Base-by-base conservation (phyloP, 75 land plant species). In the Sequoiadendron giganteum region DNA sequence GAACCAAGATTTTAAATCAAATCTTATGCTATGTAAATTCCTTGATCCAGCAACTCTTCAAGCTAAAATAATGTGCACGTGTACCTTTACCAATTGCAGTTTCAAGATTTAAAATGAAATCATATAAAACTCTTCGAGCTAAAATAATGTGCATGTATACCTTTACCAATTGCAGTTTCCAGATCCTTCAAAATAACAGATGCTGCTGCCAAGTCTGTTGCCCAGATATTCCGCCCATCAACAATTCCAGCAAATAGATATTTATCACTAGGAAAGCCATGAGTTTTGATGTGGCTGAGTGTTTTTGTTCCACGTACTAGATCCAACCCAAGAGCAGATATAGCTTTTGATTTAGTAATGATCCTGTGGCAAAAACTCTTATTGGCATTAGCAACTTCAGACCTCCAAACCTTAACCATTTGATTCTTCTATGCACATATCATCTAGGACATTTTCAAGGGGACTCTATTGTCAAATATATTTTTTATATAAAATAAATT, bases 141-240 rank as follows among this genome's bases (percentile, higher is more conserved):
- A 81, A 81, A 8, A 81, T 28, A 61, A 18, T 61, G 56, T 13
- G 85, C 55, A 43, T 55, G 43, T 73, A 2, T 84, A 89, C 92
- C 92, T 75, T 91, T 85, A 28, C 92, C 92, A 36, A 91, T 72
- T 9, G 11, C 58, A 21, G 72, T 47, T 39, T 48, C 54, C 52
- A 91, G 76, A 32, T 89, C 89, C 43, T 87, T 81, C 82, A 91
- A 84, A 32, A 85, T n/a, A 10, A 83, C 32, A 43, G 87, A 55
- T 21, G 92, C 89, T 19, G 88, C 88, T 34, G 86, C 91, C 83
- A 91, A 65, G 65, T 91, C 92, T 85, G 89, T 91, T 25, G 92
- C 92, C 92, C 92, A 91, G 87, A 91, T 87, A 86, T 91, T 91
- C 13, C 88, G 34, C 18, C 92, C 92, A 87, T 91, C 92, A 56